Evolutionary conservation across 768 basidiomycete species (phyloP).

Genomic region (Paxillus involutus): DNA sequence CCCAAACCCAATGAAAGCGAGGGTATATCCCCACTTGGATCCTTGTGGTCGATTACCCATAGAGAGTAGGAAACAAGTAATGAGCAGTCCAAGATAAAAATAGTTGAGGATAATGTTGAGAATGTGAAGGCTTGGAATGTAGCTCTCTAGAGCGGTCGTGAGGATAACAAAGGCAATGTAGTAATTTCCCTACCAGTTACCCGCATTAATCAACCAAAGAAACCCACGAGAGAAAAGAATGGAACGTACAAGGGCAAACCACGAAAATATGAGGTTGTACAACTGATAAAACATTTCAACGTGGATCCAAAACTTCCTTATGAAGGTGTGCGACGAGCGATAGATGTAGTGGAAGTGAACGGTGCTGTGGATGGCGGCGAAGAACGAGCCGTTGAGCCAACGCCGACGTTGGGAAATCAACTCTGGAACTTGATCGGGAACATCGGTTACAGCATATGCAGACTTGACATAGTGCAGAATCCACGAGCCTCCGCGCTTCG

Average conservation of each 20-base stretch:
- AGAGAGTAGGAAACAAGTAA: slow-evolving; percentile 85
- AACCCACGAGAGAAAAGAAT: not conserved
- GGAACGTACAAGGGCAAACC: slow-evolving; percentile 74
- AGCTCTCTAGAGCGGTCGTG: slow-evolving; percentile 65
- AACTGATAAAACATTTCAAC: slow-evolving; percentile 90
- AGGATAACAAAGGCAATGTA: slow-evolving; percentile 88
- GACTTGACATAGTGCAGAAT: slow-evolving; percentile 95
- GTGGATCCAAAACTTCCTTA: slow-evolving; percentile 93
- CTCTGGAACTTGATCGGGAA: slow-evolving; percentile 93
- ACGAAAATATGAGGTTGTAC: slow-evolving; percentile 90
- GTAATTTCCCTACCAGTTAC: slow-evolving; percentile 67
- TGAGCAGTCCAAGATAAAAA: slow-evolving; percentile 82
- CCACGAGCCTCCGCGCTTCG: slow-evolving; percentile 91
- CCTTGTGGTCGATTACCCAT: slow-evolving; percentile 94
- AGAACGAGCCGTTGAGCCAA: slow-evolving; percentile 98
- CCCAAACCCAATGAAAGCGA: slow-evolving; percentile 84
- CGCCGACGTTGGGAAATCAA: slow-evolving; percentile 92
- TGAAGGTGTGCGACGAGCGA: slow-evolving; percentile 77
- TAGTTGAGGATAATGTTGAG: slow-evolving; percentile 82
- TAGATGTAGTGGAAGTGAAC: slow-evolving; percentile 96
- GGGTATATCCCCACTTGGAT: slow-evolving; percentile 82
- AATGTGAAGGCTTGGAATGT: slow-evolving; percentile 61
- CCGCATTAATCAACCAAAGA: not conserved
- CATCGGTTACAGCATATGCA: slow-evolving; percentile 90
- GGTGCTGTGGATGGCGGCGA: slow-evolving; percentile 90